Evolutionary conservation across 2,329 filamentous ascomycete species (phyloP).

Genomic region (Alternaria panax): DNA sequence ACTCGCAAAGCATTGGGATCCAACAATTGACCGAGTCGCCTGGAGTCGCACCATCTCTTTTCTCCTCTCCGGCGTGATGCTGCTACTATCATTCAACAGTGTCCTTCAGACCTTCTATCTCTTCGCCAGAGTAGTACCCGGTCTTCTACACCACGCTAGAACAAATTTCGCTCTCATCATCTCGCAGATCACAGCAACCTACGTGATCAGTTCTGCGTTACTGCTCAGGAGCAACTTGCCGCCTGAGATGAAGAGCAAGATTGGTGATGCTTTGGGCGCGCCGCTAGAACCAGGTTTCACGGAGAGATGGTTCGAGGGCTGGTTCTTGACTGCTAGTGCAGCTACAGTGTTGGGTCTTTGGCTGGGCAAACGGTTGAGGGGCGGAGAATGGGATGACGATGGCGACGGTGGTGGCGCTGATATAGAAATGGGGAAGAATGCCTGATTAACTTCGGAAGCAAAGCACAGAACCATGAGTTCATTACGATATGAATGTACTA

Average conservation of each 20-base stretch:
- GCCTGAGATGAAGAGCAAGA: constrained; percentile 75
- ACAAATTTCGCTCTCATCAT: constrained; percentile 81
- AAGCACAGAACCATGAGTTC: not conserved
- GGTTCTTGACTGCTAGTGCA: constrained; percentile 76
- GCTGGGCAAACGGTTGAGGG: constrained; percentile 69
- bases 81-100: constrained; percentile 80
- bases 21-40: constrained; percentile 78
- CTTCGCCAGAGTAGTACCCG: constrained; percentile 76
- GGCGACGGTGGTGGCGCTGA: constrained; percentile 58
- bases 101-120: constrained; percentile 86
- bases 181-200: constrained; percentile 81
- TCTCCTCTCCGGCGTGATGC: constrained; percentile 80
- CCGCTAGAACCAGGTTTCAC: constrained; percentile 76
- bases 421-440: constrained; percentile 72
- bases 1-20: constrained; percentile 83
- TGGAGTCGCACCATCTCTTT: constrained; percentile 90
- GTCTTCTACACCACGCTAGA: constrained; percentile 75
- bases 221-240: constrained; percentile 81
- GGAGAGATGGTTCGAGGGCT: constrained; percentile 86
- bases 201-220: constrained; percentile 82
- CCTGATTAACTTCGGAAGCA: not conserved
- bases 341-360: constrained; percentile 76
- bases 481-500: not conserved
- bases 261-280: constrained; percentile 78
- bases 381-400: constrained; percentile 48